Conservation (phyloP, 129 eudicot genomes). For the Centaurea solstitialis region DNA sequence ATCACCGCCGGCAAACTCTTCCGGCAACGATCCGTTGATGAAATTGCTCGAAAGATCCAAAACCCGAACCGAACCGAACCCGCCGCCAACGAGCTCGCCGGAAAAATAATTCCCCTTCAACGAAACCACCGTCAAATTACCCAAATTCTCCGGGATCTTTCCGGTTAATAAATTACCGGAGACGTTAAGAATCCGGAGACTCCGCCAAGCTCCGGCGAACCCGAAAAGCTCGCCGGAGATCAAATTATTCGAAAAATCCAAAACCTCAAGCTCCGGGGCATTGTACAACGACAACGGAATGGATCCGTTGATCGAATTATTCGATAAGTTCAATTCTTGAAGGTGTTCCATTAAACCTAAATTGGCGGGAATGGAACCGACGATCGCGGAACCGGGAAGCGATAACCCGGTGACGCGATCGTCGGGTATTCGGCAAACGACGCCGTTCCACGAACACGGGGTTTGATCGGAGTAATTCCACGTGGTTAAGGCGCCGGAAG, state of each 20-base stretch:
- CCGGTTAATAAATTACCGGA: slow-evolving; percentile 73
- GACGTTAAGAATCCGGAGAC: slow-evolving; percentile 50
- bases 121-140: slow-evolving; percentile 57
- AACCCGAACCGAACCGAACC: slow-evolving; percentile 51
- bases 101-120: slow-evolving; percentile 53
- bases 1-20: slow-evolving; percentile 49
- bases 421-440: slow-evolving; percentile 45
- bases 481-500: slow-evolving; percentile 42
- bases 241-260: slow-evolving; percentile 66
- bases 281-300: slow-evolving; percentile 54
- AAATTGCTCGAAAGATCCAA: slow-evolving; percentile 79
- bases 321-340: slow-evolving; percentile 50
- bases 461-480: slow-evolving; percentile 55
- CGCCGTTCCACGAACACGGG: slow-evolving; percentile 85
- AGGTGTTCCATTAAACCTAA: slow-evolving; percentile 62
- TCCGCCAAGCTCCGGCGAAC: slow-evolving; percentile 45
- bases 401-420: slow-evolving; percentile 54
- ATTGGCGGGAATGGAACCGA: slow-evolving; percentile 62
- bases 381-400: slow-evolving; percentile 55
- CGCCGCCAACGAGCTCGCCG: slow-evolving; percentile 69
- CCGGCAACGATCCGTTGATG: slow-evolving; percentile 68
- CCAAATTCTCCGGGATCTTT: slow-evolving; percentile 48
- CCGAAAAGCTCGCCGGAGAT: slow-evolving; percentile 71
- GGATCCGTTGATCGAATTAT: slow-evolving; percentile 80
- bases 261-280: slow-evolving; percentile 37